Base-by-base conservation (phyloP, 2,329 filamentous ascomycete species). In the Penicillium expansum region DNA sequence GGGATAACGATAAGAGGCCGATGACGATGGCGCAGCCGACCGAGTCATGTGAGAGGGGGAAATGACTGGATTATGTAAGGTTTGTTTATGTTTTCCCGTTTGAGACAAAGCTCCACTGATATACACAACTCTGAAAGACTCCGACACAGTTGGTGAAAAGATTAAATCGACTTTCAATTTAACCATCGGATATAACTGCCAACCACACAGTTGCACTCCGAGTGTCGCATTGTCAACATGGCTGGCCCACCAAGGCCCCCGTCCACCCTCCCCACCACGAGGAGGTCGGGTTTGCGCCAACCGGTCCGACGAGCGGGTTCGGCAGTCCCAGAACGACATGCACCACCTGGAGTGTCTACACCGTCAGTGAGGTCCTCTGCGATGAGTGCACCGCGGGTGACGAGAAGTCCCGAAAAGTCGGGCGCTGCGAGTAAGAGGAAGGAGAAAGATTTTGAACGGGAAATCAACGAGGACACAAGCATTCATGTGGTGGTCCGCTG, bases 401-500 rank as follows among this genome's bases (percentile, higher is more conserved):
- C 70, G 37, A 76, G 74, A 62, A 78, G 76, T 13, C 73, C 64
- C 18, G 71, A 74, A 5, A 77, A 79, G 32, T 75, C 83, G 29
- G 80, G 82, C 48, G 75, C 82, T 32, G 84, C 86, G 24, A 82
- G 80, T 43, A 96, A 97, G 79, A 87, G 92, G 69, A 96, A 96
- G 74, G 90, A 94, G 66, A 85, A 90, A 69, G 90, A 95, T 37
- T 93, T 88, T 69, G 92, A 93, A 43, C 74, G 83, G 6, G 86
- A 90, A 32, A 76, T 77, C 55, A 83, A 83, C 50, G 87, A 92
- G 67, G 92, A 96, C 74, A 97, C 93, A 8, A 99, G 97, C 72
- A 99, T 99, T 76, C 94, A 95, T 72, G 94, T 99, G 45, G 92
- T 97, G 33, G 95, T 99, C 56, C 85, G 94, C 62, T 99, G 93